phyloP scores from a whole-genome alignment of 768 basidiomycete genomes.

The Lactifluus echinatus region DNA sequence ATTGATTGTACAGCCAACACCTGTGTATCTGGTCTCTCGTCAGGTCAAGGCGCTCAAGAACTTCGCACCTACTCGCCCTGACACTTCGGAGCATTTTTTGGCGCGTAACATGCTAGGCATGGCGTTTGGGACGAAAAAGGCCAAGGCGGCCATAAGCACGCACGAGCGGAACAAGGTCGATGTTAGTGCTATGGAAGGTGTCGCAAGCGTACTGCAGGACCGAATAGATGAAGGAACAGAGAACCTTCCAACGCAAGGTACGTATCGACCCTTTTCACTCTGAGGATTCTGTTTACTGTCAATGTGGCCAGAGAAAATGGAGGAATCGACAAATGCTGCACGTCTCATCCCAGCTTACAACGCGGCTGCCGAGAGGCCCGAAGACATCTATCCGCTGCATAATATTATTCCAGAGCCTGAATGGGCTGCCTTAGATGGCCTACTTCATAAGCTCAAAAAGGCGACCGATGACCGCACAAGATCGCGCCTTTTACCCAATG shows the following conservation, averaged over 20 bases:
- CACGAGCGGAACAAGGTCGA: conserved; percentile 88
- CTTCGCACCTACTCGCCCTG: conserved; percentile 40
- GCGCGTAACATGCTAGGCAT: conserved; percentile 78
- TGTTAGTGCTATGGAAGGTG: conserved; percentile 77
- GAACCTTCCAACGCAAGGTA: conserved; percentile 62
- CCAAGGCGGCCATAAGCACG: conserved; percentile 75
- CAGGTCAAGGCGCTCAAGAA: conserved; percentile 81
- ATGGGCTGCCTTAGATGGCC: conserved; percentile 51
- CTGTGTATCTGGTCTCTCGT: conserved; percentile 62
- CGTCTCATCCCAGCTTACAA: conserved; percentile 75
- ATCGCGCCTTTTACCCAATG: conserved; percentile 49
- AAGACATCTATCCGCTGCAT: conserved; percentile 67
- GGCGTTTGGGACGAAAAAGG: conserved; percentile 93
- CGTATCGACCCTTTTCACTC: conserved; percentile 20
- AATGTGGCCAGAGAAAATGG: conserved; percentile 50
- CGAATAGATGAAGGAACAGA: conserved; percentile 68
- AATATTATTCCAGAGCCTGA: conserved; percentile 75
- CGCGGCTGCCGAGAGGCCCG: conserved; percentile 52
- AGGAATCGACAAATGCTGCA: conserved; percentile 49
- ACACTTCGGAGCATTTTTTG: conserved; percentile 47
- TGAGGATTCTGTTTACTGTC: not conserved
- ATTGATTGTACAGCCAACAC: conserved; percentile 59
- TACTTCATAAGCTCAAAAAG: conserved; percentile 45
- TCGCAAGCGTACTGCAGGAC: conserved; percentile 73
- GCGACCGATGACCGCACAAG: conserved; percentile 42